Evolutionary conservation across 73 alveolate genomes (phyloP).

Genomic region (Paraurostyla sp.): DNA sequence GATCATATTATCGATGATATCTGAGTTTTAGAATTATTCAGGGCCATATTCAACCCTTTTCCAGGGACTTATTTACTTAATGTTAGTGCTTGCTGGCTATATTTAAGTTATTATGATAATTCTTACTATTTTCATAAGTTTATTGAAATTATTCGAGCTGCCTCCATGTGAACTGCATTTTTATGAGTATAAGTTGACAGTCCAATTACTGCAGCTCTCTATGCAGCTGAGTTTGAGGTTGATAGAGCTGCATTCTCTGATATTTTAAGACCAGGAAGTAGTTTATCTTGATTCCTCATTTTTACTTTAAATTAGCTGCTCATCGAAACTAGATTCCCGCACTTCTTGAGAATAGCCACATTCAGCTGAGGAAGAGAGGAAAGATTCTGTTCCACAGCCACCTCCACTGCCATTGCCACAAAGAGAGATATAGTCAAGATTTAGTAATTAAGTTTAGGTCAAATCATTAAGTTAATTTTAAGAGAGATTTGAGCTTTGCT

Average conservation of each 20-base stretch:
- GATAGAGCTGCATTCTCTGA: not conserved
- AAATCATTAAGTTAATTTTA: no score
- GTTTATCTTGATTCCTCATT: not conserved
- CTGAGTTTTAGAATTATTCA: not conserved
- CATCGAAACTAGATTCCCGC: not conserved
- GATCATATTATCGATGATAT: not conserved
- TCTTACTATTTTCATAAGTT: slow-evolving; percentile 26
- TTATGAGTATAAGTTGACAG: not conserved
- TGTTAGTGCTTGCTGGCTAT: slow-evolving; percentile 24
- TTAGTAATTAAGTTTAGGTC: no score
- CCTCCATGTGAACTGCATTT: not conserved
- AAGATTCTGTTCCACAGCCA: no score
- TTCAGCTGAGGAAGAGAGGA: no score
- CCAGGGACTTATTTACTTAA: not conserved
- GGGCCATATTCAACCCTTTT: not conserved
- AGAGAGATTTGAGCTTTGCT: no score
- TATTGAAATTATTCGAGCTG: not conserved
- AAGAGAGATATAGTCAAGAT: no score
- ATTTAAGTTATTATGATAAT: not conserved
- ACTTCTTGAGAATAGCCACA: slow-evolving; percentile 1
- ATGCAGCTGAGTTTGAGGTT: not conserved
- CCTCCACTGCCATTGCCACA: no score
- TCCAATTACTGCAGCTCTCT: slow-evolving; percentile 46
- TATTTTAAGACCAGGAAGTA: not conserved
- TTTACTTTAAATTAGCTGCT: not conserved